Evolutionary conservation across 2,329 filamentous ascomycete species (phyloP).

Genomic region (Mycocentrospora acerina): DNA sequence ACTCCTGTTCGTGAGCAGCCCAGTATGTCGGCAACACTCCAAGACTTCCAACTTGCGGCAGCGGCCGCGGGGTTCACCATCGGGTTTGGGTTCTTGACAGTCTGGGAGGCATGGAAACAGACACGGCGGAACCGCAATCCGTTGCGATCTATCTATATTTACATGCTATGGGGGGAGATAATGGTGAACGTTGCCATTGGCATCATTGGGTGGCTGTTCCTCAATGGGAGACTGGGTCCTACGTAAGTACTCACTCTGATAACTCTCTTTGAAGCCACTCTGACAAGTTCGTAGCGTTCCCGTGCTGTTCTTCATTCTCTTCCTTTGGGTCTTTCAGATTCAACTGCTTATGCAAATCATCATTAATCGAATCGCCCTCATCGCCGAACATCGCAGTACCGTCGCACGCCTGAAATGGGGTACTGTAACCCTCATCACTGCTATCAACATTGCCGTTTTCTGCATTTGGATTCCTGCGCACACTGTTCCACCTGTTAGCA

Average conservation of each 20-base stretch:
- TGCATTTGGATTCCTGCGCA: constrained; percentile 57
- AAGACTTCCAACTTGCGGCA: constrained; percentile 34
- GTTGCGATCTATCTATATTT: constrained; percentile 35
- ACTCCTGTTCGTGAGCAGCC: neutral
- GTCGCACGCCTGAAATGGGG: constrained; percentile 51
- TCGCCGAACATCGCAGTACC: constrained; percentile 46
- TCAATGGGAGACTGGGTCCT: constrained; percentile 31
- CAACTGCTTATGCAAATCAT: constrained; percentile 59
- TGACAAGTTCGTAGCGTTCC: constrained; percentile 21
- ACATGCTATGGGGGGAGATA: constrained; percentile 41
- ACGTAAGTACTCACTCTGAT: constrained; percentile 17
- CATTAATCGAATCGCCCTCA: constrained; percentile 56
- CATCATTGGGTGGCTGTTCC: constrained; percentile 35
- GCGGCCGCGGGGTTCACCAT: constrained; percentile 39
- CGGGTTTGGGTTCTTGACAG: constrained; percentile 37
- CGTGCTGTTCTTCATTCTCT: constrained; percentile 35
- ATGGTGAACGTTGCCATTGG: constrained; percentile 31
- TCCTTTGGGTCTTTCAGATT: constrained; percentile 42
- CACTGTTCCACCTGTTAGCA: constrained; percentile 30
- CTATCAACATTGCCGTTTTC: constrained; percentile 57
- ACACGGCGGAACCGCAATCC: constrained; percentile 39
- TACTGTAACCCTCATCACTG: constrained; percentile 47
- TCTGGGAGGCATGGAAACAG: constrained; percentile 40
- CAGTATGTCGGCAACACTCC: constrained; percentile 22
- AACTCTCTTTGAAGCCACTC: neutral